A percentile compares a stretch with the other conserved stretches of the same genome.
Conservation (phyloP, 345 rosid species). For the Firmiana major region DNA sequence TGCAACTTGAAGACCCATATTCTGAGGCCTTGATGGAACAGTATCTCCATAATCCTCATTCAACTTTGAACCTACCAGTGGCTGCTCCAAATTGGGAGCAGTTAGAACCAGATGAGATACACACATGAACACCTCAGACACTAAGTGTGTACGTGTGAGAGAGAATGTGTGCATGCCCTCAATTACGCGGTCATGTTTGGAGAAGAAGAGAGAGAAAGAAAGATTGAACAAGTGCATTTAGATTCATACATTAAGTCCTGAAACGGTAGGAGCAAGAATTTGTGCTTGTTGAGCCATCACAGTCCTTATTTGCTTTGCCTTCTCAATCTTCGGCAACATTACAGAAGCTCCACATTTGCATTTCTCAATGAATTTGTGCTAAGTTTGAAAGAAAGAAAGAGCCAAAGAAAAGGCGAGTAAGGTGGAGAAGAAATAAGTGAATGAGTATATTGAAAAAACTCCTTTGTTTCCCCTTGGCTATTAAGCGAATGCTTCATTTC, state of each 20-base stretch:
- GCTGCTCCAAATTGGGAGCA: constrained; percentile 40
- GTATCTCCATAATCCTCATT: constrained; percentile 73
- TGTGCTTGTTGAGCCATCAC: constrained; percentile 63
- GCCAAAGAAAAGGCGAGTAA: neutral
- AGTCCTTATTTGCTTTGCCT: constrained; percentile 73
- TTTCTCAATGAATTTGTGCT: constrained; percentile 95
- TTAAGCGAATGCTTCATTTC: neutral
- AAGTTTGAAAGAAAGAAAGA: constrained; percentile 25
- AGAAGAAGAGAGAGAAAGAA: neutral
- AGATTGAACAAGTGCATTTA: neutral
- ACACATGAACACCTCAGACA: neutral
- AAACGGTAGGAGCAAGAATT: constrained; percentile 36
- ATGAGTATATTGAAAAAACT: neutral
- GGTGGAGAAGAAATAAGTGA: neutral
- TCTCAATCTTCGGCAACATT: constrained; percentile 90
- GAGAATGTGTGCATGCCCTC: neutral
- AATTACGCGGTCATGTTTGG: neutral
- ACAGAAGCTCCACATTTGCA: constrained; percentile 88
- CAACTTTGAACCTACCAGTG: constrained; percentile 42
- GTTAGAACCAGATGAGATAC: neutral
- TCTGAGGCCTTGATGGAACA: constrained; percentile 62
- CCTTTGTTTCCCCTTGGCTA: neutral
- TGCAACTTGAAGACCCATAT: constrained; percentile 37
- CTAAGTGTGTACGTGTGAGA: neutral
- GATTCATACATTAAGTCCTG: constrained; percentile 42